phyloP scores from a whole-genome alignment of 225 moss, liverwort and hornwort species.

The Lunularia cruciata region DNA sequence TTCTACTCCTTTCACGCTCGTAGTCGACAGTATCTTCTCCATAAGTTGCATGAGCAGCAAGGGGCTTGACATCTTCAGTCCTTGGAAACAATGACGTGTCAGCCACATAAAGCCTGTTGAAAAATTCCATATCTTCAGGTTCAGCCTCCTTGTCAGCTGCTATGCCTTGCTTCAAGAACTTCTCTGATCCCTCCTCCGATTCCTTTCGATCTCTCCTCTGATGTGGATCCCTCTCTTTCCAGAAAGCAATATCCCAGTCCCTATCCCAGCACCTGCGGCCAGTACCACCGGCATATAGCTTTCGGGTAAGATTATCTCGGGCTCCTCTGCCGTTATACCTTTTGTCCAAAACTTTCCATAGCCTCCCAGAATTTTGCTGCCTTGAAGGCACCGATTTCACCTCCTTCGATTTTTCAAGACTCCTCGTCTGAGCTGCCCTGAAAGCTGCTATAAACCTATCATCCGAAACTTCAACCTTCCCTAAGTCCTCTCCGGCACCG shows the following conservation, averaged over 20 bases:
- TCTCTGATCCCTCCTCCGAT: conserved; percentile 48
- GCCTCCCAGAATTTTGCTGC: conserved; percentile 57
- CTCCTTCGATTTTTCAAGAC: conserved; percentile 55
- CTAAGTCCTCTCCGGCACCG: conserved; percentile 61
- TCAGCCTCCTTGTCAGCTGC: conserved; percentile 27
- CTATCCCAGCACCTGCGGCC: conserved; percentile 84
- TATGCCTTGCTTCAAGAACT: conserved; percentile 21
- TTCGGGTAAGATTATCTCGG: conserved; percentile 81
- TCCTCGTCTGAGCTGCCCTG: conserved; percentile 78
- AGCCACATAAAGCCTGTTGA: conserved; percentile 82
- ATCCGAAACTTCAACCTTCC: conserved; percentile 73
- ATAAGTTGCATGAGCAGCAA: conserved; percentile 44
- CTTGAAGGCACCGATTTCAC: conserved; percentile 46
- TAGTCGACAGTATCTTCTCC: not conserved
- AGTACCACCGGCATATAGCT: conserved; percentile 84
- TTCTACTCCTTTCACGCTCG: conserved; percentile 21
- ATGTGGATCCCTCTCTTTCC: conserved; percentile 80
- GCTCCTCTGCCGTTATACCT: conserved; percentile 62
- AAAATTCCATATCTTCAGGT: conserved; percentile 54
- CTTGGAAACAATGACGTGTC: conserved; percentile 95
- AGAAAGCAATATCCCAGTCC: conserved; percentile 98
- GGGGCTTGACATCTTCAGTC: conserved; percentile 68
- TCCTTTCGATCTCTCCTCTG: conserved; percentile 62
- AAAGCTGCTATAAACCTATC: conserved; percentile 86
- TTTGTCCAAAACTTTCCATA: conserved; percentile 68